Conservation (phyloP, 148 eudicot genomes). For the Vaccinium corymbosum region DNA sequence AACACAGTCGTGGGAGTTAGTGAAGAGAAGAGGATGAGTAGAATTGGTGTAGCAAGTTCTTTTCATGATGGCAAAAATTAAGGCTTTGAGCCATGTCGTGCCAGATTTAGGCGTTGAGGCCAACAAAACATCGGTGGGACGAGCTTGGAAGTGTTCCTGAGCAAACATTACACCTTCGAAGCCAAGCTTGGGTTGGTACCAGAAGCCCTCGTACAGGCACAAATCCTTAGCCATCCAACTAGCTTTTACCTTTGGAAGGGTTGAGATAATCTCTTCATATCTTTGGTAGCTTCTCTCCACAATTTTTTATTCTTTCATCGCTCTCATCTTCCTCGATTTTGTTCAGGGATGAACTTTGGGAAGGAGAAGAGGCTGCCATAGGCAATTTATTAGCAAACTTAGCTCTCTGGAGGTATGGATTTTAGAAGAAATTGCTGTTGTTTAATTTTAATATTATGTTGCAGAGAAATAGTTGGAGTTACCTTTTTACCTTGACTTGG, state of each 20-base stretch:
- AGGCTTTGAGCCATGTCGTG: conserved; percentile 19
- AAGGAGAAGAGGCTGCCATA: background rate
- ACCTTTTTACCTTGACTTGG: too few relatives aligned
- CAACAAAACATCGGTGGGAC: conserved; percentile 5
- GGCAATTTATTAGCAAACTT: background rate
- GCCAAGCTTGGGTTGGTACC: background rate
- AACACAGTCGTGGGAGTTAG: background rate
- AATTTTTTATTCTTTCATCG: background rate
- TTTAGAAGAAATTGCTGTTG: background rate
- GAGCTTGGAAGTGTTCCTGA: conserved; percentile 3
- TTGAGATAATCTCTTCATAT: background rate
- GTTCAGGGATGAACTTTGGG: background rate
- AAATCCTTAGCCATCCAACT: background rate
- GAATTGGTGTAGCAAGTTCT: background rate
- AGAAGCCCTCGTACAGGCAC: conserved; percentile 12
- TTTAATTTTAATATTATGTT: too few relatives aligned
- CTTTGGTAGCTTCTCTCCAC: background rate
- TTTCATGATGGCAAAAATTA: conserved; percentile 13
- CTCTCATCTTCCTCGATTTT: background rate
- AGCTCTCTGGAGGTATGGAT: background rate
- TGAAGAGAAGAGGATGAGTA: background rate
- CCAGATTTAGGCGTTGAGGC: conserved; percentile 8
- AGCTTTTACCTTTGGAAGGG: background rate
- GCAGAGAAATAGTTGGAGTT: too few relatives aligned
- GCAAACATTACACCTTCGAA: conserved; percentile 5